A percentile compares a stretch with the other conserved stretches of the same genome.
Evolutionary conservation across 331 rosid species (phyloP).

Genomic region (Stylosanthes scabra): DNA sequence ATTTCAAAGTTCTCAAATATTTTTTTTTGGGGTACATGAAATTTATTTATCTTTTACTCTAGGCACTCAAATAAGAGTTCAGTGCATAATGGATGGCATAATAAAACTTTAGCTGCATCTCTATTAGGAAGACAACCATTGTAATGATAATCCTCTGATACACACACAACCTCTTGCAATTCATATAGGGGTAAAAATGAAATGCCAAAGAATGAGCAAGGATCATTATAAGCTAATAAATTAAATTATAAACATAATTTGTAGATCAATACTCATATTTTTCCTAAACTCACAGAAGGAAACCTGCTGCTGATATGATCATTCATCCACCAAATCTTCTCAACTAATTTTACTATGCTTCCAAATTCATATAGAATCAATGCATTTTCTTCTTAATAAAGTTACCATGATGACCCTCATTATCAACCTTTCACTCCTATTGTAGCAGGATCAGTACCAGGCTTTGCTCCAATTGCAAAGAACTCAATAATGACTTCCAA

Average conservation of each 20-base stretch:
- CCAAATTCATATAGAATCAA: constrained; percentile 6
- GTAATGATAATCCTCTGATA: not conserved
- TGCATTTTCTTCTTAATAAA: not conserved
- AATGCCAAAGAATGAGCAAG: constrained; percentile 13
- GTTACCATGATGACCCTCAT: not conserved
- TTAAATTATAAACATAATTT: not conserved
- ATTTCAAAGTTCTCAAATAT: no score
- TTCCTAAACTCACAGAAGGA: constrained; percentile 10
- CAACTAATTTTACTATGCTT: constrained; percentile 23
- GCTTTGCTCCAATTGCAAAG: constrained; percentile 63
- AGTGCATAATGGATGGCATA: not conserved
- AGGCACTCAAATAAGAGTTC: not conserved
- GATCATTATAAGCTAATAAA: constrained; percentile 9
- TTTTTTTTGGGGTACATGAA: no score
- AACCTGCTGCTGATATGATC: constrained; percentile 24
- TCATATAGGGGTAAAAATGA: not conserved
- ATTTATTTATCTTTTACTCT: not conserved
- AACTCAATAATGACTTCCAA: constrained; percentile 78
- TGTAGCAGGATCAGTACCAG: constrained; percentile 48
- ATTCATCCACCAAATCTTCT: constrained; percentile 34
- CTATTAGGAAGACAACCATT: not conserved
- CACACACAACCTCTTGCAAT: constrained; percentile 24
- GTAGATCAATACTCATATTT: constrained; percentile 4
- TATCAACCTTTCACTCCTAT: constrained; percentile 37
- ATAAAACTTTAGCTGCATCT: not conserved